Evolutionary conservation across 768 basidiomycete genomes (phyloP), one percentile per base, ranked within the genome.

Genomic region (Mrakia frigida): DNA sequence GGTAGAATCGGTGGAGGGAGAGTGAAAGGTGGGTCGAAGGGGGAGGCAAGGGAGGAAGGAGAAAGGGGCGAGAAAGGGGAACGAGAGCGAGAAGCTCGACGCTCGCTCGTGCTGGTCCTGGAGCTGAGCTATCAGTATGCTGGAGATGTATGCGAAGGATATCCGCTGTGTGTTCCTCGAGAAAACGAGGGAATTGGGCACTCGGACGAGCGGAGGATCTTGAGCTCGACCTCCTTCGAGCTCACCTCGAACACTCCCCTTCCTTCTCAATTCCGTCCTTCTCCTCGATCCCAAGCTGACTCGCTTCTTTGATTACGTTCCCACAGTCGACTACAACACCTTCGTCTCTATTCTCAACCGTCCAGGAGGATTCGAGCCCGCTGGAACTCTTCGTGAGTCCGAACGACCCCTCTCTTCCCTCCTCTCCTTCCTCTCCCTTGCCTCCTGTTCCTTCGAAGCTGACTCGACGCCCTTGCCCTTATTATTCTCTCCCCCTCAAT

Each of bases 311-410:
- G 10, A 6, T 31, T 21, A 9, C 31, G 18, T 50, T 43, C 74
- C 23, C 80, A 93, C 80, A 93, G 96, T 98, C 72, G 92, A 95
- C 84, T 98, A 94, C 86, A 90, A 92, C 83, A 88, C 91, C 0
- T 99, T 99, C 84, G 83, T 97, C 78, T 86, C 88, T 28, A 94
- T 99, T 80, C 87, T 99, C 74, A 96, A 98, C 83, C 88, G 96
- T 35, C 93, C 93, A 1, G 94, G 97, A 80, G 96, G 96, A 1
- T 98, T 94, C 87, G 96, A 96, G 83, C 95, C 96, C 31, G 94
- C 95, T 16, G 95, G 95, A 5, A 96, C 94, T 61, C 92, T 93
- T 77, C 94, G 94, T 93, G 74, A 80, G 88, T 83, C 41, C 31
- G 6, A 25, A 6, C 52, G 28, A 11, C 56, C n/a, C 56, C 56